Evolutionary conservation across 2,329 filamentous ascomycete species (phyloP), one percentile per base, ranked within the genome.

Genomic region (Stemphylium vesicarium): DNA sequence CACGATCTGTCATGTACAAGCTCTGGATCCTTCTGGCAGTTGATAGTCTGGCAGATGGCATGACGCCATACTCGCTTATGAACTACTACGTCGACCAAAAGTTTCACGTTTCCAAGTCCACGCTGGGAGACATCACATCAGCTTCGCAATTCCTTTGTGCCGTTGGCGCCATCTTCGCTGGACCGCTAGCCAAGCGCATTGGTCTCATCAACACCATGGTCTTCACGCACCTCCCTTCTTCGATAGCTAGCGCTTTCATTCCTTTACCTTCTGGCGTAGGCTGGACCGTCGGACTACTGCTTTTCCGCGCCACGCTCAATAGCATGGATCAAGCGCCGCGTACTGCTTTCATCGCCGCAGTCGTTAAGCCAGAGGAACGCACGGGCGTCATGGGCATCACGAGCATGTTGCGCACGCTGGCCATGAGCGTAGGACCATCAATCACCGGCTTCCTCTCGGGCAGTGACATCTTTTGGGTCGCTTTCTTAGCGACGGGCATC

Each of bases 351-450:
- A 88, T 90, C 44, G 85, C 87, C 1, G 86, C 86, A 0, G 85
- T 88, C 0, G 86, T 89, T 2, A 82, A 80, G 57, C 83, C 86
- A 0, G 82, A 85, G 49, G 87, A 90, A 71, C 78, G 87, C 1
- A 90, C 87, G 0, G 87, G 86, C 0, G 85, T 87, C n/a, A 87
- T 89, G 85, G 87, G 87, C 11, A 86, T 90, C 61, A 88, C 86
- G 0, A 80, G 77, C 41, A 85, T 85, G 66, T 55, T 88, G 24
- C 78, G 86, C 6, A 89, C 85, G 0, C 64, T 89, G 10, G 84
- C 85, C 0, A 80, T 84, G 57, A 85, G 66, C 79, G 53, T 68
- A 0, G 72, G 72, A 80, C 75, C 75, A 10, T 65, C 61, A 1
- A 62, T 77, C 6, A 77, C 75, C 2, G 75, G 75, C 9, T 32